A percentile compares a stretch with the other conserved stretches of the same genome.
These are phyloP conservation scores for Murraya koenigii DNA, from an alignment of 345 rosid species.

Conservation along the genomic window DNA sequence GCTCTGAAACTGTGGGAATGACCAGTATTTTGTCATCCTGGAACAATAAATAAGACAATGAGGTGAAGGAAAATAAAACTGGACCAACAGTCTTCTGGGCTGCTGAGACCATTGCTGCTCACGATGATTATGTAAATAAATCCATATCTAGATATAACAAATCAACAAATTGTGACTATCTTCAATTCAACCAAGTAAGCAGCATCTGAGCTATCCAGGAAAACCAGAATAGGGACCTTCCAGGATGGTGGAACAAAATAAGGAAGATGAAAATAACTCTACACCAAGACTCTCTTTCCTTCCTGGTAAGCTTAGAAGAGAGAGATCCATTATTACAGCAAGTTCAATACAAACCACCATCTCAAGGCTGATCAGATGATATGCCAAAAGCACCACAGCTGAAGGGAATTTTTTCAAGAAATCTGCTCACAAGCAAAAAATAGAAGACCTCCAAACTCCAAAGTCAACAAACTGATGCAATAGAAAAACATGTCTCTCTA, in stretches of 20 bases:
- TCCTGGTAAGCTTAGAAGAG: neutral
- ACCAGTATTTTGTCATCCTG: constrained; percentile 83
- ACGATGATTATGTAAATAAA: neutral
- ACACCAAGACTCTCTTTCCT: neutral
- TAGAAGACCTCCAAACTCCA: neutral
- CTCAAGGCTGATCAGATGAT: neutral
- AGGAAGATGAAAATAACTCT: neutral
- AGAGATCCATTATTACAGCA: neutral
- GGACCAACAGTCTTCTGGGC: neutral
- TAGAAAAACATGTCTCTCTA: neutral
- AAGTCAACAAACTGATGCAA: neutral
- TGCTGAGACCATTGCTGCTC: neutral
- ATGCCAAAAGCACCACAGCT: neutral
- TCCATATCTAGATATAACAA: neutral
- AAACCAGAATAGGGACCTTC: neutral
- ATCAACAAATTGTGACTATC: neutral
- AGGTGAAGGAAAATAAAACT: neutral
- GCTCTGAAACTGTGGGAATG: constrained; percentile 77
- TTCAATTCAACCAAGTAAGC: neutral
- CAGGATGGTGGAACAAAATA: neutral
- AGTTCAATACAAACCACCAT: neutral
- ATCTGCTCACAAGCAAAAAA: neutral
- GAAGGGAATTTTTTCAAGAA: neutral
- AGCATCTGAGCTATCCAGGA: neutral
- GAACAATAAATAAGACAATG: neutral